Evolutionary conservation across 371 early-diverging fungal genomes (phyloP).

Genomic region (Umbelopsis sp.): DNA sequence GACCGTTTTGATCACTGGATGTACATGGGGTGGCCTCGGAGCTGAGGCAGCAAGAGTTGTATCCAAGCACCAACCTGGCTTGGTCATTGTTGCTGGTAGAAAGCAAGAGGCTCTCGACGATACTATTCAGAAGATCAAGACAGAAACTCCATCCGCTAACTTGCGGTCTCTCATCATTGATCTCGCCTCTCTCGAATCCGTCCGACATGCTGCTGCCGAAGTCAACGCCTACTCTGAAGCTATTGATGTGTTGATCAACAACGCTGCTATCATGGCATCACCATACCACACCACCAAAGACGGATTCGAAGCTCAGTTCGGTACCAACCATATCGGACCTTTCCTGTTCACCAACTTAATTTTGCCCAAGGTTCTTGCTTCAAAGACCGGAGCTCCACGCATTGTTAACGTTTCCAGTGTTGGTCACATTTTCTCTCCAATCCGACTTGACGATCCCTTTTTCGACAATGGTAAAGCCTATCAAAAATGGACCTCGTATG

Average conservation of each 20-base stretch:
- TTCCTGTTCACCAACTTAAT: constrained; percentile 55
- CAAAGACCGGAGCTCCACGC: constrained; percentile 35
- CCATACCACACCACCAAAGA: constrained; percentile 58
- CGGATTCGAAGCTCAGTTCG: constrained; percentile 59
- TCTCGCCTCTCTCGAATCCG: not conserved
- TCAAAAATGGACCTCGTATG: constrained; percentile 32
- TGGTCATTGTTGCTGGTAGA: not conserved
- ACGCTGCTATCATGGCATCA: constrained; percentile 62
- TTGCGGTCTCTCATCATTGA: not conserved
- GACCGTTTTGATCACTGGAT: not conserved
- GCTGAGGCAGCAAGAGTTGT: not conserved
- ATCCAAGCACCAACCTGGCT: not conserved
- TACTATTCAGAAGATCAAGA: not conserved
- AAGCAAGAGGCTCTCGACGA: not conserved
- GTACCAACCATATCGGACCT: constrained; percentile 68
- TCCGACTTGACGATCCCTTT: constrained; percentile 16
- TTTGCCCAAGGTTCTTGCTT: constrained; percentile 47
- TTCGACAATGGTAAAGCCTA: constrained; percentile 18
- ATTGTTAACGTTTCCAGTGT: constrained; percentile 43
- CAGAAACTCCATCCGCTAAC: not conserved
- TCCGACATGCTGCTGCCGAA: not conserved
- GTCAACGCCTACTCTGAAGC: not conserved
- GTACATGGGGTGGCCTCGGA: not conserved
- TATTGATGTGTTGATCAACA: constrained; percentile 57
- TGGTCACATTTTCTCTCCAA: constrained; percentile 28